A percentile compares a stretch with the other conserved stretches of the same genome.
Evolutionary conservation across 2,329 filamentous ascomycete species (phyloP).

Genomic region (Allantophomopsis lycopodina): DNA sequence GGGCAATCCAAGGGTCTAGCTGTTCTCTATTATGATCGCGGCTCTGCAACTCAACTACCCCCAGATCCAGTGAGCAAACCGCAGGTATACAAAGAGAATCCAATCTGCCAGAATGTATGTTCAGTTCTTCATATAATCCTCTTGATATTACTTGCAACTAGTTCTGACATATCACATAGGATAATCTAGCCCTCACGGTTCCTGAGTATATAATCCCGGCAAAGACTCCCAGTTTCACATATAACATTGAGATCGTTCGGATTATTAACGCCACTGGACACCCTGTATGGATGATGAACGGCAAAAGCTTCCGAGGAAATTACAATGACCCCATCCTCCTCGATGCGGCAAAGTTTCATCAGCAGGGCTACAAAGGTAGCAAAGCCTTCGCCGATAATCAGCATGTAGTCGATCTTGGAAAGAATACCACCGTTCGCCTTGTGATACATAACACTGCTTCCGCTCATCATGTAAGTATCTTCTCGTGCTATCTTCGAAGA

Average conservation of each 20-base stretch:
- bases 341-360: neutral
- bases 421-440: constrained; percentile 7
- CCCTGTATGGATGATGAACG: constrained; percentile 3
- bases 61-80: too few species aligned
- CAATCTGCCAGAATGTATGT: too few species aligned
- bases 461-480: neutral
- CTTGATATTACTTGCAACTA: neutral
- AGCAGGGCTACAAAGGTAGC: too few species aligned
- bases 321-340: constrained; percentile 6
- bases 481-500: too few species aligned
- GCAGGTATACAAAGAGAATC: too few species aligned
- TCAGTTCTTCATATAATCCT: too few species aligned
- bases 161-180: constrained; percentile 1
- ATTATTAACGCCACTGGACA: constrained; percentile 2
- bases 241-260: constrained; percentile 2
- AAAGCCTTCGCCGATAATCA: too few species aligned
- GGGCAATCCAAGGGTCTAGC: constrained; percentile 19
- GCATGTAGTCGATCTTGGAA: constrained; percentile 19
- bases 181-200: constrained; percentile 6
- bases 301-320: constrained; percentile 11
- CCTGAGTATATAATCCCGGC: constrained; percentile 11
- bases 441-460: neutral
- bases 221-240: neutral
- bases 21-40: constrained; percentile 47
- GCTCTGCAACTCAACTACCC: constrained; percentile 7